phyloP scores from a whole-genome alignment of 164 flowering plant genomes.

The Magnolia sinica region DNA sequence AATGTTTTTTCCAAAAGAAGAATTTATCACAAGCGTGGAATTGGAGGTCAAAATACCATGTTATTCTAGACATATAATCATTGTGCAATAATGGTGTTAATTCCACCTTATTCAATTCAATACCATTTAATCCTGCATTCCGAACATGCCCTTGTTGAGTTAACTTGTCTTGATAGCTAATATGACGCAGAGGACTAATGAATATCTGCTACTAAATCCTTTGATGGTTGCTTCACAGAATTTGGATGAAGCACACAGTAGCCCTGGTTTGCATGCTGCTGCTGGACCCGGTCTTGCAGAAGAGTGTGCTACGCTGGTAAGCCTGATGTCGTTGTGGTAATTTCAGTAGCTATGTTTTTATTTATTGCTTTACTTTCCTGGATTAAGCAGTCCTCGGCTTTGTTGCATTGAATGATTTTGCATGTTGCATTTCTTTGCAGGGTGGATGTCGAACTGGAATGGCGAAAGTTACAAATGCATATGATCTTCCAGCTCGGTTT shows the following conservation, averaged over 20 bases:
- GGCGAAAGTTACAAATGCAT: slow-evolving; percentile 98
- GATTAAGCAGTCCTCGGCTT: neutral
- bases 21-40: no score
- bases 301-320: slow-evolving; percentile 87
- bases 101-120: no score
- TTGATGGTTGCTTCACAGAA: slow-evolving; percentile 34
- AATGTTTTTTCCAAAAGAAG: no score
- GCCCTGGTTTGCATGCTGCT: slow-evolving; percentile 95
- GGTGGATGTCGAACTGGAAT: slow-evolving; percentile 99
- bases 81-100: no score
- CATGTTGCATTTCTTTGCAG: slow-evolving; percentile 34
- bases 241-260: slow-evolving; percentile 95
- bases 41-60: no score
- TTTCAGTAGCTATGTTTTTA: neutral
- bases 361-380: neutral
- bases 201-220: neutral
- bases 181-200: neutral
- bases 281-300: slow-evolving; percentile 99
- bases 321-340: slow-evolving; percentile 4
- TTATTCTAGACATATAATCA: no score
- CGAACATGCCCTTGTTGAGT: neutral
- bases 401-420: slow-evolving; percentile 1
- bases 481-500: slow-evolving; percentile 96
- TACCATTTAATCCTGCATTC: no score
- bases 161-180: neutral